Evolutionary conservation across 2,329 filamentous ascomycete genomes (phyloP), one percentile per base, ranked within the genome.

Genomic region (Alternaria tenuissima): DNA sequence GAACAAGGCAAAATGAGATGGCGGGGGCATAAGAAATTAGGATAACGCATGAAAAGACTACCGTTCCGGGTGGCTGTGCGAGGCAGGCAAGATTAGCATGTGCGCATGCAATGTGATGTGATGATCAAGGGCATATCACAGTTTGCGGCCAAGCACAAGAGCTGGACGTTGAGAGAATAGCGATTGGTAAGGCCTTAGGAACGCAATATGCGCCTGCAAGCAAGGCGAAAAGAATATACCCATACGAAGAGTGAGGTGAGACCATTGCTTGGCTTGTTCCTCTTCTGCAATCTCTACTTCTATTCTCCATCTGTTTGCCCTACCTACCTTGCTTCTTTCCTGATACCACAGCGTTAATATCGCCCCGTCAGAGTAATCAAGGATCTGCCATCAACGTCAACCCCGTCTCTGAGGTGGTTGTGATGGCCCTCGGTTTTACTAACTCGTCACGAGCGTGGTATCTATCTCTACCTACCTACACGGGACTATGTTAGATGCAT

Each of bases 1-100:
- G 66, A 75, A 74, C 48, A 78, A 78, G 65, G 75, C 75, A 39
- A 78, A 78, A 59, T 77, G 71, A 78, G 30, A 7, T 3, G 20
- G 18, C 4, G 24, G 1, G 8, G 9, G 12, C 2, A 36, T 14
- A 5, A 26, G 22, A 22, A 34, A n/a, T n/a, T 41, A 41, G 38
- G 28, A 52, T 44, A 28, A 20, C 14, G 43, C 30, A 26, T 28
- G 18, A 12, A 22, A 16, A 42, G 7, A 38, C 32, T n/a, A 52
- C 22, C 46, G 32, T 38, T 42, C 22, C 14, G 5, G 9, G 46
- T 24, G 30, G 32, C 32, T 24, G 20, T 12, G 22, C 8, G 46
- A 43, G 16, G 16, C 11, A 18, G 18, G n/a, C 22, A 20, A 7
- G 8, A 18, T 5, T 26, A 14, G 54, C 9, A 16, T n/a, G 28